Evolutionary conservation across 2,329 filamentous ascomycete species (phyloP).

Genomic region (Xylaria sp.): DNA sequence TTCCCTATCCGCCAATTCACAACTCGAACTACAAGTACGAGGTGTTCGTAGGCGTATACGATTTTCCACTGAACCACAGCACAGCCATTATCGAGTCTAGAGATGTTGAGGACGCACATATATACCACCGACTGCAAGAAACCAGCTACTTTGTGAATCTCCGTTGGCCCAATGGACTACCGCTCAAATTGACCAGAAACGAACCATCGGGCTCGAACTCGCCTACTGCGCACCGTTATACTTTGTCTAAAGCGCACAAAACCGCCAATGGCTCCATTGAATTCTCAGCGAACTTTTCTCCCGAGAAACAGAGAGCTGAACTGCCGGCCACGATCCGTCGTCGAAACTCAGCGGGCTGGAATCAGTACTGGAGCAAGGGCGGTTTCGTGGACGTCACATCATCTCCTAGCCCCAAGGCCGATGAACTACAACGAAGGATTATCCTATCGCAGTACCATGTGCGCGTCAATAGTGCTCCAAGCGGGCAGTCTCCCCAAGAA

Average conservation of each 20-base stretch:
- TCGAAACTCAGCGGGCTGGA: conserved; percentile 48
- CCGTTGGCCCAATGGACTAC: conserved; percentile 46
- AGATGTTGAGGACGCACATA: conserved; percentile 44
- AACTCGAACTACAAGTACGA: conserved; percentile 57
- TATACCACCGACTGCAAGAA: conserved; percentile 53
- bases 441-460: conserved; percentile 58
- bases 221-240: conserved; percentile 50
- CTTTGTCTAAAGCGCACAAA: conserved; percentile 40
- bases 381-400: conserved; percentile 57
- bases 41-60: conserved; percentile 56
- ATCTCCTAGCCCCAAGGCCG: conserved; percentile 52
- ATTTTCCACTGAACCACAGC: conserved; percentile 54
- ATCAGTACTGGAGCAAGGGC: conserved; percentile 54
- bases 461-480: conserved; percentile 55
- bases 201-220: conserved; percentile 44
- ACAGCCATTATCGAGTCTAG: conserved; percentile 45
- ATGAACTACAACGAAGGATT: conserved; percentile 58
- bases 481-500: conserved; percentile 55
- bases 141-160: conserved; percentile 55
- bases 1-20: conserved; percentile 56
- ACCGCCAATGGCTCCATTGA: conserved; percentile 33
- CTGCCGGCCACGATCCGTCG: conserved; percentile 43
- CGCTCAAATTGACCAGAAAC: conserved; percentile 42
- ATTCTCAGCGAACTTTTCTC: conserved; percentile 53
- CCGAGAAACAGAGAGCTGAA: conserved; percentile 41